Evolutionary conservation across 768 basidiomycete species (phyloP).

Genomic region (Lactifluus echinatus): DNA sequence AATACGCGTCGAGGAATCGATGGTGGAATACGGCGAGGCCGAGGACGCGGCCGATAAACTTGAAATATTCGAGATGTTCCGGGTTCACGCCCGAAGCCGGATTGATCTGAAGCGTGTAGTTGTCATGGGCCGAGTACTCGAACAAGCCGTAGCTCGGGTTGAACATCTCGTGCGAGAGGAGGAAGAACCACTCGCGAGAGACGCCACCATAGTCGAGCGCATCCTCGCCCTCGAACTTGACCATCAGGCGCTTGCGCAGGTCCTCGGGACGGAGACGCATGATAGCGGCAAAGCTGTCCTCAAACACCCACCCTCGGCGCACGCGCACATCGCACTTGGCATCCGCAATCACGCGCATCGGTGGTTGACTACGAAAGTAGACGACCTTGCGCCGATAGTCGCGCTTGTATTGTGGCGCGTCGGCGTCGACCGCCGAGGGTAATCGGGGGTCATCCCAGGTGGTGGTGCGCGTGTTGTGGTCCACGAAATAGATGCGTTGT

Average conservation of each 20-base stretch:
- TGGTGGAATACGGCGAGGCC: conserved; percentile 73
- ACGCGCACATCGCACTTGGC: conserved; percentile 87
- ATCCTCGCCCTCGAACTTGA: conserved; percentile 74
- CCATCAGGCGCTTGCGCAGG: conserved; percentile 60
- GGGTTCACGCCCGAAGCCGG: conserved; percentile 68
- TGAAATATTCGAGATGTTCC: conserved; percentile 73
- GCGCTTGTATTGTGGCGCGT: conserved; percentile 91
- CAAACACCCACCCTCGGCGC: conserved; percentile 69
- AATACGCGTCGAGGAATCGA: conserved; percentile 72
- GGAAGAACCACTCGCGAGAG: conserved; percentile 82
- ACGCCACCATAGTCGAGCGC: conserved; percentile 75
- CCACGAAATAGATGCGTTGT: conserved; percentile 83
- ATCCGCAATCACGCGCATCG: conserved; percentile 55
- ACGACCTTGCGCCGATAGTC: conserved; percentile 89
- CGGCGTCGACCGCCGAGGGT: conserved; percentile 73
- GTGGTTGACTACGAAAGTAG: conserved; percentile 87
- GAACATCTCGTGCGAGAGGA: conserved; percentile 76
- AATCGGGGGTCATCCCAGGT: conserved; percentile 91
- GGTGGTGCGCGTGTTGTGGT: conserved; percentile 84
- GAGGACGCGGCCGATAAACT: conserved; percentile 67
- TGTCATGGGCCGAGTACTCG: conserved; percentile 73
- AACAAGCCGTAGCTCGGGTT: conserved; percentile 77
- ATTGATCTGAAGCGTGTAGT: conserved; percentile 76
- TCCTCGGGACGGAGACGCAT: conserved; percentile 73
- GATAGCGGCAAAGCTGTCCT: conserved; percentile 78